Conservation (phyloP, 345 rosid genomes). For the Trapa incisa region DNA sequence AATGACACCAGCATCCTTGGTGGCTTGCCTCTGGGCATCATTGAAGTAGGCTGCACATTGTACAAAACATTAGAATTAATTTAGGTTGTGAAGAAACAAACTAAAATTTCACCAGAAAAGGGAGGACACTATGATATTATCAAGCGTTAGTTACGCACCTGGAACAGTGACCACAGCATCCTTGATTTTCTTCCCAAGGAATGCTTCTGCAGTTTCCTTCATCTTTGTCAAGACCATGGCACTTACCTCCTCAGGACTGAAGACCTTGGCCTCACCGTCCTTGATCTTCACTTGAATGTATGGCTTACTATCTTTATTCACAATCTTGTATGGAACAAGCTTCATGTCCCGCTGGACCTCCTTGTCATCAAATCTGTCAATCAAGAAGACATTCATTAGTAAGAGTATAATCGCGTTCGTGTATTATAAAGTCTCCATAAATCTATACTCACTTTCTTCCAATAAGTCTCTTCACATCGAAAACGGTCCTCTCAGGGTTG, state of each 20-base stretch:
- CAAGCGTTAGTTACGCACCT: constrained; percentile 31
- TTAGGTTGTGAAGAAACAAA: constrained; percentile 1
- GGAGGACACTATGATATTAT: neutral
- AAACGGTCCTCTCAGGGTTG: constrained; percentile 73
- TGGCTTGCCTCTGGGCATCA: constrained; percentile 97
- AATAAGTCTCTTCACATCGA: constrained; percentile 88
- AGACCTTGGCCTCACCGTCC: constrained; percentile 93
- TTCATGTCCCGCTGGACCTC: constrained; percentile 94
- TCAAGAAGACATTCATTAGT: constrained; percentile 6
- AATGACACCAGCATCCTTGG: constrained; percentile 92
- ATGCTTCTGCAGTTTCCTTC: constrained; percentile 98
- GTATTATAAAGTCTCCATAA: neutral
- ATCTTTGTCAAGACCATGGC: constrained; percentile 85
- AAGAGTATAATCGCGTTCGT: neutral
- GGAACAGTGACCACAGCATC: constrained; percentile 99
- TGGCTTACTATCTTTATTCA: constrained; percentile 87
- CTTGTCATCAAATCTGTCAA: constrained; percentile 66
- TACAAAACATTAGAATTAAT: constrained; percentile 6
- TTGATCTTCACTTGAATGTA: constrained; percentile 77
- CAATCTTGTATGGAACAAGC: constrained; percentile 82
- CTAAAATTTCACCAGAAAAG: neutral
- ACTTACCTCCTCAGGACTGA: constrained; percentile 92
- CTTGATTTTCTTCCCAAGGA: constrained; percentile 97
- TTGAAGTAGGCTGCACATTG: constrained; percentile 77
- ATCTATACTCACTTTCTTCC: constrained; percentile 64